Conservation (phyloP, 1,284 basidiomycete genomes). For the Pisolithus thermaeus region DNA sequence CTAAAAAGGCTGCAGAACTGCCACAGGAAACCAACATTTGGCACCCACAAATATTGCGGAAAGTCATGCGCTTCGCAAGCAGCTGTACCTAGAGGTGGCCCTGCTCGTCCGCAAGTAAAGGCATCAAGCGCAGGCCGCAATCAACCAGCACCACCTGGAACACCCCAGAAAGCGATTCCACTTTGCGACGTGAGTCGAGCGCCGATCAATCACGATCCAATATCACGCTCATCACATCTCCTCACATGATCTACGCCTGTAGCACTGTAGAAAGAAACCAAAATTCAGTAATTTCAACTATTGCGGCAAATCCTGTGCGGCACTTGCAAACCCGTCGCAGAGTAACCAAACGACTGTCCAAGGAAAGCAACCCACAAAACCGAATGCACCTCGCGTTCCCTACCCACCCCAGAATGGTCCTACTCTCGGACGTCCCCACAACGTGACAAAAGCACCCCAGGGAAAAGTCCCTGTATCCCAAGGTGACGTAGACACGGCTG, state of each 20-base stretch:
- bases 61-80: constrained; percentile 54
- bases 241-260: background rate
- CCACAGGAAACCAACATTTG: constrained; percentile 47
- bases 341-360: constrained; percentile 13
- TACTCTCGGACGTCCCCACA: constrained; percentile 3
- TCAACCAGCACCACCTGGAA: constrained; percentile 6
- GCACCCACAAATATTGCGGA: constrained; percentile 48
- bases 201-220: constrained; percentile 26
- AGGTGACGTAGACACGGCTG: constrained; percentile 17
- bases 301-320: constrained; percentile 29
- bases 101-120: constrained; percentile 8
- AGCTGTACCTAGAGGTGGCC: constrained; percentile 4
- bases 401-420: constrained; percentile 7
- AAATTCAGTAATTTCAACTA: constrained; percentile 29
- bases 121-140: constrained; percentile 13
- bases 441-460: constrained; percentile 9
- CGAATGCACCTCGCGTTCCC: constrained; percentile 10
- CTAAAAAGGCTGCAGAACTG: constrained; percentile 40
- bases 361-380: constrained; percentile 13
- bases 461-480: constrained; percentile 14
- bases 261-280: constrained; percentile 30
- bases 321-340: constrained; percentile 15
- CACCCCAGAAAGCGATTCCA: constrained; percentile 15
- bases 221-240: constrained; percentile 14
- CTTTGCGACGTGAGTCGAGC: constrained; percentile 23